Evolutionary conservation across 768 basidiomycete species (phyloP).

Genomic region (Lenzites betulinus): DNA sequence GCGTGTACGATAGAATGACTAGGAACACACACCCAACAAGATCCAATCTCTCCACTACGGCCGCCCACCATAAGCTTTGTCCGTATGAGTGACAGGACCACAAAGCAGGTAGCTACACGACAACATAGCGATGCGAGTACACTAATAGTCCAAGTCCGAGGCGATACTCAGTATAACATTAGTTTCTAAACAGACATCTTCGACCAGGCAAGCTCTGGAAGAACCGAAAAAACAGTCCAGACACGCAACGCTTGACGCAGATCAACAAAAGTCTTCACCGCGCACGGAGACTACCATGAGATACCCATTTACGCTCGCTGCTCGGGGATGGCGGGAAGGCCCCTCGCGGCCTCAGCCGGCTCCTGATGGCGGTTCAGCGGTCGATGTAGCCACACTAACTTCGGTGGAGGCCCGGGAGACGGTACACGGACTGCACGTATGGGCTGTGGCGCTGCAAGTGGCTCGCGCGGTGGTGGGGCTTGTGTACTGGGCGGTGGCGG

Average conservation of each 20-base stretch:
- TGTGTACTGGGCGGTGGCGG: background rate
- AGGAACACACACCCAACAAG: too few species aligned
- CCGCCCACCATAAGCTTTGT: background rate
- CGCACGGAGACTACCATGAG: background rate
- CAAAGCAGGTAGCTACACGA: background rate
- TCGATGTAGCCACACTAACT: conserved; percentile 27
- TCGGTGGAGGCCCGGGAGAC: conserved; percentile 18
- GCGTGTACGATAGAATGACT: too few species aligned
- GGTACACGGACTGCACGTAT: conserved; percentile 14
- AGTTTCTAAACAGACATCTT: background rate
- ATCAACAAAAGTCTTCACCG: background rate
- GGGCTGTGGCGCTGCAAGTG: conserved; percentile 17
- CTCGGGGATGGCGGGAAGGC: conserved; percentile 4
- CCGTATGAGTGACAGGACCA: background rate
- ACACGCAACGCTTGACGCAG: background rate
- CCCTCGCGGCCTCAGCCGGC: background rate
- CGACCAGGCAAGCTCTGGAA: background rate
- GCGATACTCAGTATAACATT: background rate
- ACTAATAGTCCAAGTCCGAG: background rate
- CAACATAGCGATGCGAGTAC: background rate
- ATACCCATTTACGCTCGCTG: conserved; percentile 7
- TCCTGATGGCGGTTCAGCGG: conserved; percentile 20
- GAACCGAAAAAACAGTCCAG: background rate
- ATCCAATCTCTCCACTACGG: too few species aligned
- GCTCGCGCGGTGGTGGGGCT: background rate